phyloP scores from a whole-genome alignment of 257 asterid species.

The Plantago elongata region DNA sequence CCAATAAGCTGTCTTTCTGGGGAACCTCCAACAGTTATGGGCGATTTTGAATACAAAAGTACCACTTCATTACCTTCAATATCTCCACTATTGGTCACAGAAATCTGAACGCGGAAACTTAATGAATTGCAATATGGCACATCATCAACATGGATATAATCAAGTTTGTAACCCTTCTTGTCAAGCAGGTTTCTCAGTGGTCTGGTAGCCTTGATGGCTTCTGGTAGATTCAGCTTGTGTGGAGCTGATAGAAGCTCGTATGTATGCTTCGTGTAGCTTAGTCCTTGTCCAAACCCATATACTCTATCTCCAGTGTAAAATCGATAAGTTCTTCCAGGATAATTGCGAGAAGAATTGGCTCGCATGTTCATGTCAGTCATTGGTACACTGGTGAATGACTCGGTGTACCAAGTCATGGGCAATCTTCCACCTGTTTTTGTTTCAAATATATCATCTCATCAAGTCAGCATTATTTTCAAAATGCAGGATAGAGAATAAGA shows the following conservation, averaged over 20 bases:
- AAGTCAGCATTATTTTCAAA: no score
- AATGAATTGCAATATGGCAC: slow-evolving; percentile 42
- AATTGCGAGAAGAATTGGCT: slow-evolving; percentile 67
- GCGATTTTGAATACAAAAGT: slow-evolving; percentile 49
- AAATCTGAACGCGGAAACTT: slow-evolving; percentile 46
- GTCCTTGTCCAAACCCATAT: slow-evolving; percentile 74
- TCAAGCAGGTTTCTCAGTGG: slow-evolving; percentile 29
- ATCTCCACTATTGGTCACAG: slow-evolving; percentile 62
- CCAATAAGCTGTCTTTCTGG: slow-evolving; percentile 64
- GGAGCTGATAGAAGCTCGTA: slow-evolving; percentile 63
- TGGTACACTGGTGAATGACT: slow-evolving; percentile 67
- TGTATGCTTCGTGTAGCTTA: slow-evolving; percentile 61
- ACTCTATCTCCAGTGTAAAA: slow-evolving; percentile 70
- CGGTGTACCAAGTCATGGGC: slow-evolving; percentile 91
- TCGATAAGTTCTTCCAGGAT: slow-evolving; percentile 88
- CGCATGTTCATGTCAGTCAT: slow-evolving; percentile 95
- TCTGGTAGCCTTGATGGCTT: slow-evolving; percentile 21
- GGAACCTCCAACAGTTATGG: slow-evolving; percentile 33
- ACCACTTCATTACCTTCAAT: slow-evolving; percentile 59
- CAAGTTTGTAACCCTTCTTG: slow-evolving; percentile 19
- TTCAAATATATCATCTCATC: neutral
- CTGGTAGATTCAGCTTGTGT: slow-evolving; percentile 36
- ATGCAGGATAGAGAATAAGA: neutral
- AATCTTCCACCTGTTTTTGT: slow-evolving; percentile 61
- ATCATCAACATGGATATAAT: slow-evolving; percentile 46